These are phyloP conservation scores for Hyaloscypha variabilis DNA, from an alignment of 495 filamentous ascomycete genomes.

Conservation along the genomic window DNA sequence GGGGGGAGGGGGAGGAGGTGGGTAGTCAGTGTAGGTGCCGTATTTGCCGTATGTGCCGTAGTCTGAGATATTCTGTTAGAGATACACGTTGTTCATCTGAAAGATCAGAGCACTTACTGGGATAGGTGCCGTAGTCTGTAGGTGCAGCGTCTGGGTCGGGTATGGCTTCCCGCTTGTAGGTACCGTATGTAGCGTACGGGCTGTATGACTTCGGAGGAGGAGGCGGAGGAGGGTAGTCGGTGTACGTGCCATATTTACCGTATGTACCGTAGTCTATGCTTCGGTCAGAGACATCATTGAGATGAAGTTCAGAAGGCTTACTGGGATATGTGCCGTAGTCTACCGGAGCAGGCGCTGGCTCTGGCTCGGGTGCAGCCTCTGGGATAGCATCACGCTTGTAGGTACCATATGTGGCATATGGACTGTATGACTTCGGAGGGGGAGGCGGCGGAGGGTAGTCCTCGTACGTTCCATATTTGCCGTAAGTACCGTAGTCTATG, in stretches of 20 bases:
- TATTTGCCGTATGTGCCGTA: conserved; percentile 12
- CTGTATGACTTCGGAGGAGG: conserved; percentile 14
- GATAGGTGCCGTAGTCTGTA: conserved; percentile 17
- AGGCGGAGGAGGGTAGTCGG: conserved; percentile 7
- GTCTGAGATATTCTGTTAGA: not conserved
- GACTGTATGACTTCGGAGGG: conserved; percentile 6
- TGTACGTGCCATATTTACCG: conserved; percentile 8
- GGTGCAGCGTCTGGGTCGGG: conserved; percentile 15
- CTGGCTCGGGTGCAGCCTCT: not conserved
- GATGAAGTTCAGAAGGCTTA: not conserved
- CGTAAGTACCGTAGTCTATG: conserved; percentile 18
- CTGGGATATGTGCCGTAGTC: conserved; percentile 20
- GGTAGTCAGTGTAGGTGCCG: conserved; percentile 12
- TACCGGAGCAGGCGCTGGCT: conserved; percentile 3
- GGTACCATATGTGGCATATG: conserved; percentile 5
- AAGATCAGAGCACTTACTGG: conserved; percentile 1
- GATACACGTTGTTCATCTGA: not conserved
- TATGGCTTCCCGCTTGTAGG: conserved; percentile 18
- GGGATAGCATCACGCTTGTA: conserved; percentile 7
- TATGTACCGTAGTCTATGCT: conserved; percentile 25
- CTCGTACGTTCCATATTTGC: conserved; percentile 22
- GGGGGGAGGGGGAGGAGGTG: not conserved
- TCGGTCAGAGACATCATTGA: not conserved
- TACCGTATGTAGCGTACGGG: conserved; percentile 18
- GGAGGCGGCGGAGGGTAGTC: not conserved